These are phyloP conservation scores for Homolaphlyctis polyrhiza DNA, from an alignment of 371 early-diverging fungal species.

Conservation along the genomic window DNA sequence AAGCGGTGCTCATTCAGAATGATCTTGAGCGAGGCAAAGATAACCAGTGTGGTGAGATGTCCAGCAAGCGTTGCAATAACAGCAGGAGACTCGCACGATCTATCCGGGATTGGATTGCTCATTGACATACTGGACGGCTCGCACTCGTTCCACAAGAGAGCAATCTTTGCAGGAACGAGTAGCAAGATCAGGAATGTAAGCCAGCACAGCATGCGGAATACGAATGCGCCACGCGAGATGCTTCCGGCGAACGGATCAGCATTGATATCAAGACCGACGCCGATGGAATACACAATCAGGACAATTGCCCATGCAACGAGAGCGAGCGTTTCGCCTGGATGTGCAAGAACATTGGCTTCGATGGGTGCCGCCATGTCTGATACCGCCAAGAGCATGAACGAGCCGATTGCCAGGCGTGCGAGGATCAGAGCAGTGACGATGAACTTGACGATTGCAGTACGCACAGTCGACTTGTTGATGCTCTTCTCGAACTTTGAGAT, in stretches of 20 bases:
- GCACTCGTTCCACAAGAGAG: background rate
- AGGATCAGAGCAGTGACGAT: background rate
- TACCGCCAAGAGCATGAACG: background rate
- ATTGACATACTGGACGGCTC: background rate
- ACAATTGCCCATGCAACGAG: background rate
- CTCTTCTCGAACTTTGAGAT: background rate
- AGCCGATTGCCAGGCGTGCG: no score
- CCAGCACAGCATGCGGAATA: background rate
- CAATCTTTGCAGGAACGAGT: background rate
- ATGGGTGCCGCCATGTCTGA: background rate
- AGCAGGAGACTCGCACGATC: background rate
- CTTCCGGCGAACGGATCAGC: background rate
- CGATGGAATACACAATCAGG: background rate
- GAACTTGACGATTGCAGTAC: constrained; percentile 1
- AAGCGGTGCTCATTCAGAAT: background rate
- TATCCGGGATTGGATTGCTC: background rate
- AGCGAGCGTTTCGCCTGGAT: background rate
- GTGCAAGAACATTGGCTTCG: background rate
- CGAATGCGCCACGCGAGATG: background rate
- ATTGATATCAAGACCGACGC: background rate
- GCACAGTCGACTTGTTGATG: background rate
- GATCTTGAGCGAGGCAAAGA: background rate
- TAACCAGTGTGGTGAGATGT: background rate
- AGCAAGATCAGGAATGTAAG: background rate
- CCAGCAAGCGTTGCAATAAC: background rate